Base-by-base conservation (phyloP, 768 basidiomycete genomes). In the Rhodotorula graminis region DNA sequence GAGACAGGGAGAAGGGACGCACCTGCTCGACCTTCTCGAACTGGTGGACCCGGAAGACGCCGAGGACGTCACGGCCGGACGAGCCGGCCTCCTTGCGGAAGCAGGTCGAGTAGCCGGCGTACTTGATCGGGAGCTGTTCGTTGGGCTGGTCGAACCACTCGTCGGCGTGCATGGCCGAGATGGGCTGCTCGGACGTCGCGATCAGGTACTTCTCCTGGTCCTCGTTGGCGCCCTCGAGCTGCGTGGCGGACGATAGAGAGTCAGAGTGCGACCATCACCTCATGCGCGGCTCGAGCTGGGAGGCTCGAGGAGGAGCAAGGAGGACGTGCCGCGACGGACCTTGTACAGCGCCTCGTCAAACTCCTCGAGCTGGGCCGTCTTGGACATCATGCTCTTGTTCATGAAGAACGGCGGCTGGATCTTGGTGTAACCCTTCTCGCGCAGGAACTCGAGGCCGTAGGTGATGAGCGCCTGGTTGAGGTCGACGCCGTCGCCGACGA, bases 31-130 rank as follows among this genome's bases (percentile, higher is more conserved):
- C 87, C 84, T 99, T 99, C 83, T 99, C 96, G 76, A 99, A 99
- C 82, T 99, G 96, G 80, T 99, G 96, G 66, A 99, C 95, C 33
- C 96, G 91, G 88, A 99, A 99, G 82, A 98, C 97, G 69, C 96
- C 96, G 93, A 96, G 97, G 85, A 95, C 97, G 77, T 99, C 96
- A 67, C 93, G 89, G 8, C 96, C 96, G 15, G 93, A 93, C 6
- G 93, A 90, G 47, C 96, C 96, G 5, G 96, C 96, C 83, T 99
- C 96, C 83, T 98, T 98, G 42, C 96, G 89, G 89, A 99, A 99
- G 82, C 95, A 98, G 25, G 95, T 98, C 72, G 84, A 84, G 80
- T 84, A 84, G 23, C 84, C 84, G n/a, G 83, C 84, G 76, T 83
- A 84, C 83, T 86, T 85, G 80, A 96, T 85, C 3, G 96, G 96